Evolutionary conservation across 164 flowering plant genomes (phyloP), one percentile per base, ranked within the genome.

Genomic region (Piper longum): DNA sequence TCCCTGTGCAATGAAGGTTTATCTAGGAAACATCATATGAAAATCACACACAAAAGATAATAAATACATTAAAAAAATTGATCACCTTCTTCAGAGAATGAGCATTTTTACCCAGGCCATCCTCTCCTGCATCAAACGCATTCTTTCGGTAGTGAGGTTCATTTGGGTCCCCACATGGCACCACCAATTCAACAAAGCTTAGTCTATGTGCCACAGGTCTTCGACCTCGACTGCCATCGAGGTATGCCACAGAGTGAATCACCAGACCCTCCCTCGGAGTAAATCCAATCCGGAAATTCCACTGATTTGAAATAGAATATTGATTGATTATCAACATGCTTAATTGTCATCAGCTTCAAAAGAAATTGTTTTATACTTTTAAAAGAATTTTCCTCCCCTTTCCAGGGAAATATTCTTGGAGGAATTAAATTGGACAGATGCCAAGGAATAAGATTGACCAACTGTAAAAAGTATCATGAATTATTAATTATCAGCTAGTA

Each of bases 41-140:
- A 4, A 39, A 17, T 4, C 16, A 16, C 40, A 26, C 36, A 26
- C 3, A 3, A 26, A 26, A 71, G 55, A 40, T 43, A 2, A 42
- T 19, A 56, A 64, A 64, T 26, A 26, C 36, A 65, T 61, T 45
- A 48, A 52, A 44, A 43, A 17, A 44, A 60, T 59, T 14, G 8
- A 39, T 26, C 19, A 88, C 96, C 90, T 76, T 88, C 74, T 88
- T 90, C 12, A 88, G 87, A 65, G 97, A 88, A 74, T 88, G 89
- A 19, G 97, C 90, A 26, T 26, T 26, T 26, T 26, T 26, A 26
- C 36, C 36, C 36, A 26, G 36, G 36, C 36, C 36, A 26, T 90
- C 97, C 75, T 90, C 95, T 51, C 97, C 97, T 4, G 97, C 95
- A 82, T 90, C 97, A 78, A 90, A 90, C 60, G 97, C 97, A 83